phyloP scores from a whole-genome alignment of 1,139 yeast genomes.

The Taiozyma sp. region DNA sequence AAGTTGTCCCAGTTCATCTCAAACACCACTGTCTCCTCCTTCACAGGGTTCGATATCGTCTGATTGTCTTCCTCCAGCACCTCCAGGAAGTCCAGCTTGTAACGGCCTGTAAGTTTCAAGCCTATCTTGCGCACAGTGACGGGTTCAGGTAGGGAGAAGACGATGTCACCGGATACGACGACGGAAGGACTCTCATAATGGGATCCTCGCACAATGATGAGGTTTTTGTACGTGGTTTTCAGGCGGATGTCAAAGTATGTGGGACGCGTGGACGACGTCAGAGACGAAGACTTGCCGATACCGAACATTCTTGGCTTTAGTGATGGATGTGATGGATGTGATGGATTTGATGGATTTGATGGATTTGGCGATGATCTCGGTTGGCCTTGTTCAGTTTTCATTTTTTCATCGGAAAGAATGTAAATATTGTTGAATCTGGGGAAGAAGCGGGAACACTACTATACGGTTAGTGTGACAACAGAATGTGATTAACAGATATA shows the following conservation, averaged over 20 bases:
- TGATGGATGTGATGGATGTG: not conserved
- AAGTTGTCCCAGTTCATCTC: slow-evolving; percentile 58
- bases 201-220: slow-evolving; percentile 49
- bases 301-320: slow-evolving; percentile 9
- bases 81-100: slow-evolving; percentile 48
- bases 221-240: slow-evolving; percentile 47
- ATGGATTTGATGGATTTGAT: not conserved
- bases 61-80: slow-evolving; percentile 32
- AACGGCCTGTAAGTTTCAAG: slow-evolving; percentile 46
- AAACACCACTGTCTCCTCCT: slow-evolving; percentile 45
- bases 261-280: slow-evolving; percentile 11
- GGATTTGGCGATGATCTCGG: not conserved
- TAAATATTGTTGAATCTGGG: not conserved
- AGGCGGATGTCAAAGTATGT: slow-evolving; percentile 31
- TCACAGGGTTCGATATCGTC: slow-evolving; percentile 37
- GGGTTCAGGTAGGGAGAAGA: slow-evolving; percentile 48
- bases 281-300: slow-evolving; percentile 8
- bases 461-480: not conserved
- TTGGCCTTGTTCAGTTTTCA: not conserved
- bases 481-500: not conserved
- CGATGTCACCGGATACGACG: slow-evolving; percentile 49
- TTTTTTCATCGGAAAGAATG: not conserved
- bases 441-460: not conserved
- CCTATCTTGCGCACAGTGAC: slow-evolving; percentile 42
- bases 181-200: slow-evolving; percentile 52